Base-by-base conservation (phyloP, 2,329 filamentous ascomycete genomes). In the Aspergillus novofumigatus region DNA sequence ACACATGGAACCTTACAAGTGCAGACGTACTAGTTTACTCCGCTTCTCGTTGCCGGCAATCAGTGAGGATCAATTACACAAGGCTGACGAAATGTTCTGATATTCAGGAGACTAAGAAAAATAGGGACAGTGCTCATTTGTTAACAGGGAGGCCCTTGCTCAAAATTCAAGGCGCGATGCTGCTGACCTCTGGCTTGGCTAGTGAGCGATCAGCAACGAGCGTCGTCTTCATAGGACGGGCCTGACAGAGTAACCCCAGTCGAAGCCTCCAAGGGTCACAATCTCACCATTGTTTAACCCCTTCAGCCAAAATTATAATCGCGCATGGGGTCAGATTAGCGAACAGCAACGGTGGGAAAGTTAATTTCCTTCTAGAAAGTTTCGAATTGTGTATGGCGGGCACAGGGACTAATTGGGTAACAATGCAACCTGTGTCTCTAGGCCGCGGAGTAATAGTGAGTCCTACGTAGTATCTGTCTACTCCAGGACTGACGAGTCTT, bases 341-440 rank as follows among this genome's bases (percentile, higher is more conserved):
- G 62, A 56, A 60, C 52, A 56, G 42, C 59, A 63, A 67, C 63
- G 63, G 66, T 54, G 59, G 57, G 66, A 47, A 70, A 64, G 62
- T 60, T 68, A 70, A 62, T 63, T 63, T 67, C 62, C 67, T 72
- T 72, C 69, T 72, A 71, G 68, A 71, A 71, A 65, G 63, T 61
- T 70, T 70, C 62, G 59, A 65, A 64, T 54, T 50, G 59, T 61
- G 60, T 59, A 51, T 55, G 51, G 52, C 23, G 29, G 48, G 51
- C 51, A 57, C 50, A 42, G 55, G 57, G 49, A 60, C 54, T 57
- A 51, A 42, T 44, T 52, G 48, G 47, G 41, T 51, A 49, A 55
- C 48, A 42, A 38, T 28, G 32, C 28, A 23, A 49, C 28, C 38
- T 32, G 29, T 44, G 23, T 32, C 49, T 26, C 45, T 25, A 51